Percentiles rank a stretch among this genome's conserved stretches.
Conservation (phyloP, 2,329 filamentous ascomycete genomes). For the Rachicladosporium sp. region DNA sequence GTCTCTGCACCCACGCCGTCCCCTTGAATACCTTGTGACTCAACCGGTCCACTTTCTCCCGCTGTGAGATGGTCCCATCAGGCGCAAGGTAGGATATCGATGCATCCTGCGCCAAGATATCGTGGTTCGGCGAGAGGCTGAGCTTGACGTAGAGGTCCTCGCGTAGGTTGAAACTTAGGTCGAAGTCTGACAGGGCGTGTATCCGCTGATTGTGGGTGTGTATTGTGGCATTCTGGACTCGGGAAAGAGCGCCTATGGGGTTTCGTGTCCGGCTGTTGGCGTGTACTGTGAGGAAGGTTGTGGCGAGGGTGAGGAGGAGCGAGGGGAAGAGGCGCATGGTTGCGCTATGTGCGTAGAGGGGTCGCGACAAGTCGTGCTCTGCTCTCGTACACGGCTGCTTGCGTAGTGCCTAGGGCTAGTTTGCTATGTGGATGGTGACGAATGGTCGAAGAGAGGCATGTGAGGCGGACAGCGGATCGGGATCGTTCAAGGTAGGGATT, state of each 20-base stretch:
- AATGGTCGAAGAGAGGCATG: too few relatives aligned
- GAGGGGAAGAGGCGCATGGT: constrained; percentile 9
- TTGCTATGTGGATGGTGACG: too few relatives aligned
- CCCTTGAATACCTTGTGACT: constrained; percentile 80
- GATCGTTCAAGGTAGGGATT: too few relatives aligned
- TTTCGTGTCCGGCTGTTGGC: constrained; percentile 55
- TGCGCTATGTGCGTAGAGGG: constrained; percentile 1
- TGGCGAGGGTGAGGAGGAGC: constrained; percentile 10
- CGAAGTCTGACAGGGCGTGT: constrained; percentile 70
- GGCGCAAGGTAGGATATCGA: constrained; percentile 57
- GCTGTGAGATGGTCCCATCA: constrained; percentile 54
- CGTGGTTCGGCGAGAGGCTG: constrained; percentile 76
- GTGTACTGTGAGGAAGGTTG: constrained; percentile 12
- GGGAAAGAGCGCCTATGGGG: constrained; percentile 61
- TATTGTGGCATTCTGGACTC: constrained; percentile 63
- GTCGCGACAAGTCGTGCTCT: too few relatives aligned
- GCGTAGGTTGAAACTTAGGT: constrained; percentile 65
- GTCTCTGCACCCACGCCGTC: constrained; percentile 52
- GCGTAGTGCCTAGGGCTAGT: too few relatives aligned
- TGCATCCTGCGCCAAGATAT: constrained; percentile 69
- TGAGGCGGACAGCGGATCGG: too few relatives aligned
- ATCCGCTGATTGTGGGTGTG: constrained; percentile 68
- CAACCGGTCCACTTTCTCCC: constrained; percentile 58
- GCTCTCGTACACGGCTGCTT: too few relatives aligned
- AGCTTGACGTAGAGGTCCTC: constrained; percentile 61